Conservation (phyloP, 768 basidiomycete genomes). For the Suillus alpinus region DNA sequence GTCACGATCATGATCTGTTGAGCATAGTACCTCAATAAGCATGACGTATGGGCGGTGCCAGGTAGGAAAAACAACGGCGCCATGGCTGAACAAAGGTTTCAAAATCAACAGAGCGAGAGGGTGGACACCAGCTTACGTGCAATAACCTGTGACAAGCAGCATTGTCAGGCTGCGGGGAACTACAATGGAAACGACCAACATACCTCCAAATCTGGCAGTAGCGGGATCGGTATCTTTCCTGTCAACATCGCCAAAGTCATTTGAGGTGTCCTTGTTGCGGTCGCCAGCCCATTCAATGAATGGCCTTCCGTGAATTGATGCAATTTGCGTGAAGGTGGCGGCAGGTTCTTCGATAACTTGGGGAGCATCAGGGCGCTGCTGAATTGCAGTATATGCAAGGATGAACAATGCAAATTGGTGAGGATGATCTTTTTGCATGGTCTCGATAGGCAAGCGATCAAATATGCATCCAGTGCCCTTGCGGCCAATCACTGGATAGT, state of each 20-base stretch:
- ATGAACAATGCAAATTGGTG: slow-evolving; percentile 27
- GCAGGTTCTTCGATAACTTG: slow-evolving; percentile 2
- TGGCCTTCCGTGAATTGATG: slow-evolving; percentile 22
- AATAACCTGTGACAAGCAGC: slow-evolving; percentile 16
- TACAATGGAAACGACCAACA: neutral
- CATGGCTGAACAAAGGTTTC: slow-evolving; percentile 13
- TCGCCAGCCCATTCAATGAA: slow-evolving; percentile 24
- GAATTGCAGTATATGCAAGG: slow-evolving; percentile 18
- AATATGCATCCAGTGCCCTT: slow-evolving; percentile 12
- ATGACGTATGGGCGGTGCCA: slow-evolving; percentile 28
- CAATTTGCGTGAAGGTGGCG: slow-evolving; percentile 20
- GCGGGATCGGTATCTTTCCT: slow-evolving; percentile 23
- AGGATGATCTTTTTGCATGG: slow-evolving; percentile 15
- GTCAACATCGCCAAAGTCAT: slow-evolving; percentile 17
- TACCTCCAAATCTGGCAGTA: slow-evolving; percentile 28
- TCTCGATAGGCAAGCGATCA: slow-evolving; percentile 22
- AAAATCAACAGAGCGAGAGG: neutral
- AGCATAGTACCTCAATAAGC: slow-evolving; percentile 21
- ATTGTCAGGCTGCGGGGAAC: neutral
- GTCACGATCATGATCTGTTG: neutral
- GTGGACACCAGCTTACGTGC: slow-evolving; percentile 18
- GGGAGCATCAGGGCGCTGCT: slow-evolving; percentile 6
- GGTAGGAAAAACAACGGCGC: slow-evolving; percentile 19
- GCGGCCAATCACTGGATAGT: slow-evolving; percentile 21
- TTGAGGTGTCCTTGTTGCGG: slow-evolving; percentile 11